These are phyloP conservation scores for Lactarius pseudohatsudake DNA, from an alignment of 768 basidiomycete genomes.

Conservation along the genomic window DNA sequence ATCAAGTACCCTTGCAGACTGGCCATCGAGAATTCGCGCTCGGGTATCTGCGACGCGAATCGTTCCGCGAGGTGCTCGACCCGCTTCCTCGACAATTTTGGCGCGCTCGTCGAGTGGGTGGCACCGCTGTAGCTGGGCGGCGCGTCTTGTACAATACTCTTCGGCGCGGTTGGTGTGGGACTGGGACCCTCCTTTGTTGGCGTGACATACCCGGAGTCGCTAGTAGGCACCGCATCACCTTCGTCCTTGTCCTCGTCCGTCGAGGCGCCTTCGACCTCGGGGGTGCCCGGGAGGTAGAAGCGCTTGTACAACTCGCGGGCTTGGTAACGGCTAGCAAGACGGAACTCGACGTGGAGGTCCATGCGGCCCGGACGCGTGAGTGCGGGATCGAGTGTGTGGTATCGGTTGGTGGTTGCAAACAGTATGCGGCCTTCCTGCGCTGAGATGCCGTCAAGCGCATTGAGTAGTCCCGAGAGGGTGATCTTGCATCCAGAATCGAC, in stretches of 20 bases:
- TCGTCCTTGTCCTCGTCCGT: constrained; percentile 31
- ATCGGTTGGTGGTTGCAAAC: constrained; percentile 79
- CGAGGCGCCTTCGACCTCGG: constrained; percentile 29
- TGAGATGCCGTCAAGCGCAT: constrained; percentile 76
- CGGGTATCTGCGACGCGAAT: constrained; percentile 57
- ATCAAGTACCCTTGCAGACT: constrained; percentile 62
- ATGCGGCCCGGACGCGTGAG: constrained; percentile 76
- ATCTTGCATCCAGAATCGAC: constrained; percentile 33
- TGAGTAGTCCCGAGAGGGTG: constrained; percentile 72
- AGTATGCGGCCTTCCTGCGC: constrained; percentile 82
- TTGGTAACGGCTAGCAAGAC: constrained; percentile 68
- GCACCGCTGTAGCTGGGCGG: constrained; percentile 14
- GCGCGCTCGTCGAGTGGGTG: constrained; percentile 32
- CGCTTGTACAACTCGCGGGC: constrained; percentile 61
- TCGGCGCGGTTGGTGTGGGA: neutral
- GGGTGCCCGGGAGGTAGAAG: constrained; percentile 58
- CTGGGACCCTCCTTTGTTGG: constrained; percentile 17
- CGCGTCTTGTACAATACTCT: neutral
- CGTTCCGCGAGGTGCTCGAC: constrained; percentile 49
- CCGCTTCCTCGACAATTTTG: constrained; percentile 42
- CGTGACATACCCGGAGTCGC: constrained; percentile 28
- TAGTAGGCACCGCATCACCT: constrained; percentile 30
- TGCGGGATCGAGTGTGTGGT: constrained; percentile 66
- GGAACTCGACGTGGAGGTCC: constrained; percentile 78
- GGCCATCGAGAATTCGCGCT: constrained; percentile 45